Evolutionary conservation across 345 rosid species (phyloP), one percentile per base, ranked within the genome.

Genomic region (Populus pruinosa): DNA sequence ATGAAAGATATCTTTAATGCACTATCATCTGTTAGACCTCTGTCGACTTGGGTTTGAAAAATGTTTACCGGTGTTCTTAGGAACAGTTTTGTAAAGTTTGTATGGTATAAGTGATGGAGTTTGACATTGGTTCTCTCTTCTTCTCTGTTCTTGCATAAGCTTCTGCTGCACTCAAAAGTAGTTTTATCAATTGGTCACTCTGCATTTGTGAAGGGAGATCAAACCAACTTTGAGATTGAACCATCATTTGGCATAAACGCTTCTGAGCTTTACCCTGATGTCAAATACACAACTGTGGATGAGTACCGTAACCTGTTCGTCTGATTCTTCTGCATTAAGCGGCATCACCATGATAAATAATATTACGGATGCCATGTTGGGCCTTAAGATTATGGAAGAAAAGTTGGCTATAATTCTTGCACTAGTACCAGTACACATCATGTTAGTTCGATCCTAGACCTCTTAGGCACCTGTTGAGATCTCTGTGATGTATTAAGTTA

Each of bases 221-320:
- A 47, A 47, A 47, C 5, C 53, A 47, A 4, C 53, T 47, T 14
- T 47, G 53, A 47, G 17, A 47, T 47, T 47, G 92, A 92, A 31
- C 83, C 91, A 67, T 90, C 93, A 1, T 90, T 90, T 11, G 96
- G 94, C 11, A 75, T 82, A 16, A 96, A 92, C 79, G 97, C 98
- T 49, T 90, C 97, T 43, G 86, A 89, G 91, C 89, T 92, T 44
- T 92, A 89, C 83, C 97, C 93, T 25, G 91, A 92, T 73, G 90
- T 94, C 74, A 87, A 92, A 49, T 88, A 90, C 87, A 88, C 93
- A 14, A 90, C 84, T 3, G 87, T 90, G 70, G 97, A 92, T 6
- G 96, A 94, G 33, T 82, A 73, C 75, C 94, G 92, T 7, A 78
- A 76, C 35, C 82, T 56, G 17, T 91, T 92, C 25, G 90, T 69